These are phyloP conservation scores for Nelumbo lutea DNA, from an alignment of 164 flowering plant genomes.

Conservation along the genomic window DNA sequence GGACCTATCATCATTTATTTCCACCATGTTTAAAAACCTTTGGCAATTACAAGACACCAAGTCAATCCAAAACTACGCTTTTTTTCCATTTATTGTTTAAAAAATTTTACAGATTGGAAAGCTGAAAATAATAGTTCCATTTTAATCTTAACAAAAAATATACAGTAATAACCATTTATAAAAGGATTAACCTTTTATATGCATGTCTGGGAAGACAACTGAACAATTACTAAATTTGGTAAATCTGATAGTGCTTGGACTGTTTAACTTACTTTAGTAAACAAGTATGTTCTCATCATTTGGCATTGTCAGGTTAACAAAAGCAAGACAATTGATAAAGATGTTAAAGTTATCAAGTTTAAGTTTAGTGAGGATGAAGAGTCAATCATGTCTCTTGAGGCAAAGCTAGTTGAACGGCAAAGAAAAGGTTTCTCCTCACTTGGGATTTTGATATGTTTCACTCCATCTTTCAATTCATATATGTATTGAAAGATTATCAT, in stretches of 20 bases:
- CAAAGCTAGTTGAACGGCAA: conserved; percentile 61
- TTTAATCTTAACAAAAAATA: background rate
- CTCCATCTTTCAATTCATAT: background rate
- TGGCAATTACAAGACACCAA: background rate
- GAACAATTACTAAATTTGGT: background rate
- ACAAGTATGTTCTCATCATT: background rate
- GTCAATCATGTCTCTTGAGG: conserved; percentile 61
- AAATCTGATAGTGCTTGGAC: background rate
- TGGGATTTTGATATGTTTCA: background rate
- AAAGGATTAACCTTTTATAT: no score
- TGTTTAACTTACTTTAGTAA: background rate
- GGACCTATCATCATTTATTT: background rate
- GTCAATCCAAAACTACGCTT: background rate
- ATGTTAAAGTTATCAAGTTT: conserved; percentile 55
- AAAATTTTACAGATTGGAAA: background rate
- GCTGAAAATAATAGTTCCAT: background rate
- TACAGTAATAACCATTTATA: background rate
- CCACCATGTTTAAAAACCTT: background rate
- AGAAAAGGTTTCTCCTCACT: conserved; percentile 49
- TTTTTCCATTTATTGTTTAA: background rate
- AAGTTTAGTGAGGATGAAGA: conserved; percentile 59
- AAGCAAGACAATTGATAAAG: conserved; percentile 72
- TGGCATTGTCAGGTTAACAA: conserved; percentile 44
- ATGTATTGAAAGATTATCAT: background rate
- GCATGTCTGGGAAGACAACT: no score